Percentiles rank a stretch among this genome's conserved stretches.
phyloP scores from a whole-genome alignment of 805 yeast genomes.

The Nakazawaea siamensis region DNA sequence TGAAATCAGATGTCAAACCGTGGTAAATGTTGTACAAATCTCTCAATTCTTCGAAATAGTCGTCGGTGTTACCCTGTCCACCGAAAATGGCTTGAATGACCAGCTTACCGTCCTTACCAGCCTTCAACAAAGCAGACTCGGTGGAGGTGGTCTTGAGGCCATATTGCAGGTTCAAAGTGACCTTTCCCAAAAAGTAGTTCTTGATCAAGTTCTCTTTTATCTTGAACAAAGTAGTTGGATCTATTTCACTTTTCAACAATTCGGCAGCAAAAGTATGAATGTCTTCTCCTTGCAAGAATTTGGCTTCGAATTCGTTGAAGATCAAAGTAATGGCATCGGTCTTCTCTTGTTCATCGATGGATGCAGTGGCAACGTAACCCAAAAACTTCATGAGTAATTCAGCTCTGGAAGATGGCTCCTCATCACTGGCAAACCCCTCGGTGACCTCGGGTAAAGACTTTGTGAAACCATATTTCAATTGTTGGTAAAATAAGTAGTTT shows the following conservation, averaged over 20 bases:
- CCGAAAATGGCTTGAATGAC: constrained; percentile 83
- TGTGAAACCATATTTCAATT: constrained; percentile 78
- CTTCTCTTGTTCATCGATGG: constrained; percentile 21
- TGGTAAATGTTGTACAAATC: constrained; percentile 73
- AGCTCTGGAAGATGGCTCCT: constrained; percentile 80
- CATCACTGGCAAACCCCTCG: constrained; percentile 78
- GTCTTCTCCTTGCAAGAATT: constrained; percentile 67
- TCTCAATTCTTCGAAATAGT: constrained; percentile 92
- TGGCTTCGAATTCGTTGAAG: constrained; percentile 75
- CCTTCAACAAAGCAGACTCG: constrained; percentile 47
- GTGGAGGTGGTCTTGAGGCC: constrained; percentile 12
- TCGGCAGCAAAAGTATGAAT: constrained; percentile 84
- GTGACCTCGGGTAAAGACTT: constrained; percentile 73
- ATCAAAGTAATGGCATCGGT: constrained; percentile 59
- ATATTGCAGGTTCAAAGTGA: constrained; percentile 19
- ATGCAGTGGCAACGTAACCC: constrained; percentile 46
- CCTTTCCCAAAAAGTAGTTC: constrained; percentile 52
- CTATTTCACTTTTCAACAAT: constrained; percentile 47
- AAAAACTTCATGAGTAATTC: constrained; percentile 81
- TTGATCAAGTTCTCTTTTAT: constrained; percentile 63
- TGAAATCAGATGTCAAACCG: constrained; percentile 64
- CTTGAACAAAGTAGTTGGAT: constrained; percentile 63
- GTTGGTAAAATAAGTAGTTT: constrained; percentile 72
- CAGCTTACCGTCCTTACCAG: constrained; percentile 49
- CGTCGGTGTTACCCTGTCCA: constrained; percentile 98